Evolutionary conservation across 306 rosid species (phyloP).

Genomic region (Lithocarpus polystachyus): DNA sequence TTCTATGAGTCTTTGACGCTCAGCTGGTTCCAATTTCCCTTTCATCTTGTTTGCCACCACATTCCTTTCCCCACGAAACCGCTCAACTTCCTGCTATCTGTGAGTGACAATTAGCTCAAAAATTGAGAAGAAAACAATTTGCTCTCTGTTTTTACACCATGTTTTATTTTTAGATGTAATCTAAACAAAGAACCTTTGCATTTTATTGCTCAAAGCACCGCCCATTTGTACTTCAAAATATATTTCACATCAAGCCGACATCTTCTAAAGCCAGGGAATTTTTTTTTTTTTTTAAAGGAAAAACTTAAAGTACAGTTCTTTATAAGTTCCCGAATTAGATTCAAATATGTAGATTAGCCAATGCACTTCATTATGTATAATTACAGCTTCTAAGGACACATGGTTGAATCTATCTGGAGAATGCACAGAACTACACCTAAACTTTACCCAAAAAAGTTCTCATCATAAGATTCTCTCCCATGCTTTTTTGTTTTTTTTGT

Average conservation of each 20-base stretch:
- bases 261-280: too few relatives aligned
- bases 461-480: too few relatives aligned
- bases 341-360: too few relatives aligned
- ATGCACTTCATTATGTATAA: too few relatives aligned
- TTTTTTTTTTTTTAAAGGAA: too few relatives aligned
- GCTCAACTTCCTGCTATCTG: slow-evolving; percentile 99
- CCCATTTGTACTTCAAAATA: not conserved
- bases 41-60: slow-evolving; percentile 92
- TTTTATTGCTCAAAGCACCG: not conserved
- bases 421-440: too few relatives aligned
- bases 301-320: too few relatives aligned
- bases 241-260: not conserved
- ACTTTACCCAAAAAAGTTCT: too few relatives aligned
- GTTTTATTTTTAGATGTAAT: slow-evolving; percentile 2
- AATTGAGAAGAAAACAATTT: slow-evolving; percentile 35
- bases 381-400: too few relatives aligned
- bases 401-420: too few relatives aligned
- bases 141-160: not conserved
- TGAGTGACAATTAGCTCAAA: slow-evolving; percentile 67
- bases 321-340: too few relatives aligned
- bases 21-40: slow-evolving; percentile 75
- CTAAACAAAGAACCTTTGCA: not conserved
- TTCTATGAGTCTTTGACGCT: slow-evolving; percentile 76
- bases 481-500: too few relatives aligned
- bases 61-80: slow-evolving; percentile 88